A percentile compares a stretch with the other conserved stretches of the same genome.
These are phyloP conservation scores for Wickerhamomyces kurtzmanii DNA, from an alignment of 805 yeast species.

Conservation along the genomic window DNA sequence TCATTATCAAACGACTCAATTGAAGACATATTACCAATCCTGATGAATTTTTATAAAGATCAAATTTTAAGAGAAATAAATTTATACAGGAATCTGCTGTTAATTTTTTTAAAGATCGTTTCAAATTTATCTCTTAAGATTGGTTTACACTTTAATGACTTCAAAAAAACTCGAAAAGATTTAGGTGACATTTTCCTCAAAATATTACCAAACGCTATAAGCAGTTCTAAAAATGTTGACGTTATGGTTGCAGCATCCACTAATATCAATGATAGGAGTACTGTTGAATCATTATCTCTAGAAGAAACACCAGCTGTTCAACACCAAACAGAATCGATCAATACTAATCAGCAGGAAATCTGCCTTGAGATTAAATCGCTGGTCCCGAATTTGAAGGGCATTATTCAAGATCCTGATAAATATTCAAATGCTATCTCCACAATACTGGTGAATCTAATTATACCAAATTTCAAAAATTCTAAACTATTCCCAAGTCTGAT, in stretches of 20 bases:
- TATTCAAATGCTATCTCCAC: constrained; percentile 36
- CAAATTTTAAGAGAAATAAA: constrained; percentile 35
- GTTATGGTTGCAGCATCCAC: constrained; percentile 8
- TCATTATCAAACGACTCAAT: constrained; percentile 68
- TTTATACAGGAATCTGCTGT: constrained; percentile 37
- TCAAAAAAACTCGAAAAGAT: constrained; percentile 49
- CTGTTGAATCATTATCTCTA: too few relatives aligned
- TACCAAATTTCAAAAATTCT: constrained; percentile 38
- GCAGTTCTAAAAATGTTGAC: constrained; percentile 12
- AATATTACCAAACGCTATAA: constrained; percentile 21
- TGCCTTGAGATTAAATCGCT: constrained; percentile 15
- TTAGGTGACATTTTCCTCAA: constrained; percentile 31
- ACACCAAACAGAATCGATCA: constrained; percentile 2
- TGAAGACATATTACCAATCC: constrained; percentile 66
- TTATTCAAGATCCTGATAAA: constrained; percentile 54
- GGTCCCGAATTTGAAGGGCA: constrained; percentile 25
- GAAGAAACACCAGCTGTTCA: too few relatives aligned
- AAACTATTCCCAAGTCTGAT: constrained; percentile 28
- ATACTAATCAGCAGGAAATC: constrained; percentile 30
- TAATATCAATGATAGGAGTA: constrained; percentile 4
- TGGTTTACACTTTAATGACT: constrained; percentile 50
- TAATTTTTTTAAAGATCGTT: constrained; percentile 43
- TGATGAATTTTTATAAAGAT: constrained; percentile 52
- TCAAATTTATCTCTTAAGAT: constrained; percentile 46
- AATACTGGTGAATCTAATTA: constrained; percentile 41